These are phyloP conservation scores for Thalia dealbata DNA, from an alignment of 176 grass and related monocot species.

Conservation along the genomic window DNA sequence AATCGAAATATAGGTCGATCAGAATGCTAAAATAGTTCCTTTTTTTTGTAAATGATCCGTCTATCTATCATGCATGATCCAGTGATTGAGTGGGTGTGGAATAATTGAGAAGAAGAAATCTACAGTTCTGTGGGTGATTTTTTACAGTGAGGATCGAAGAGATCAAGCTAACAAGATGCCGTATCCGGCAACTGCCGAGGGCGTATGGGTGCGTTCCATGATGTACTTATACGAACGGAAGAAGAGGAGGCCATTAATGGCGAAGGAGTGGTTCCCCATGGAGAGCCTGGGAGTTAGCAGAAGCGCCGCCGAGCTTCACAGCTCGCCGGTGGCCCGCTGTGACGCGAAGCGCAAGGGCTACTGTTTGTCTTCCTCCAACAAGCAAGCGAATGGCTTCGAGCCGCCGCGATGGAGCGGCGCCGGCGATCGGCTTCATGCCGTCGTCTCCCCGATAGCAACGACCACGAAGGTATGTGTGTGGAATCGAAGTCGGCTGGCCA, in stretches of 20 bases:
- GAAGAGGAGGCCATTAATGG: background rate
- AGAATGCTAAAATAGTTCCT: no score
- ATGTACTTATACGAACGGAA: background rate
- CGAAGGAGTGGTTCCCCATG: background rate
- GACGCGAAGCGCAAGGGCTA: background rate
- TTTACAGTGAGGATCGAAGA: background rate
- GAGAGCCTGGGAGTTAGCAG: background rate
- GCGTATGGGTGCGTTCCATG: background rate
- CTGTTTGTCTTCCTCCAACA: background rate
- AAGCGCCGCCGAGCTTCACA: background rate
- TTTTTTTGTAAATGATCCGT: background rate
- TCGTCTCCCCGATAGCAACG: background rate
- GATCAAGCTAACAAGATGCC: background rate
- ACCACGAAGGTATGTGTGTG: background rate
- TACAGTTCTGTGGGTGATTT: background rate
- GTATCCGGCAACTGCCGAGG: background rate
- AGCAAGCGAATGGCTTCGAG: background rate
- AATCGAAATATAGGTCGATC: background rate
- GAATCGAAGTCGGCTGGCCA: no score
- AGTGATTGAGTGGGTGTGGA: no score
- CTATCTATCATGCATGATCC: background rate
- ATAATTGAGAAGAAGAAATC: background rate
- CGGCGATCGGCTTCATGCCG: background rate
- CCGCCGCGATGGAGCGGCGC: background rate
- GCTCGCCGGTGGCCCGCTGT: background rate